phyloP scores from a whole-genome alignment of 257 asterid species.

The Capsicum baccatum region DNA sequence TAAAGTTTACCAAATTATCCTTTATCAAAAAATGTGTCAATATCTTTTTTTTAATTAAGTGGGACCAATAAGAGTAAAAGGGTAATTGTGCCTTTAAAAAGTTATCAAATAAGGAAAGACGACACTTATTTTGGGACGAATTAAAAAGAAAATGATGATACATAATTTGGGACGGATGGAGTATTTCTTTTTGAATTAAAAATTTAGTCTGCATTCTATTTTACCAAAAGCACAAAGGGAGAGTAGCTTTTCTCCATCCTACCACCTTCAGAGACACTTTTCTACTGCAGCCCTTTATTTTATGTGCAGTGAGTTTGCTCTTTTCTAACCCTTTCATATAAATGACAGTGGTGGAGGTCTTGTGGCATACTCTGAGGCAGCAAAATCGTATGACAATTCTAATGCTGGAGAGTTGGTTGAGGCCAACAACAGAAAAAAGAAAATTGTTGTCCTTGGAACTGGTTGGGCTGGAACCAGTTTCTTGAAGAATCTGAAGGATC shows the following conservation, averaged over 20 bases:
- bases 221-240: neutral
- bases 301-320: constrained; percentile 23
- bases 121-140: too few species aligned
- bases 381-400: constrained; percentile 50
- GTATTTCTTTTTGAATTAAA: neutral
- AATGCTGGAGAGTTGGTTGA: constrained; percentile 44
- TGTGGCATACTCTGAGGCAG: constrained; percentile 80
- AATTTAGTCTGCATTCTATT: neutral
- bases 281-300: constrained; percentile 7
- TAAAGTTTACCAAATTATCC: too few species aligned
- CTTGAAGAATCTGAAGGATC: constrained; percentile 70
- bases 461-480: constrained; percentile 99
- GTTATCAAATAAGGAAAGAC: too few species aligned
- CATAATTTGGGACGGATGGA: too few species aligned
- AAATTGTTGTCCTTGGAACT: constrained; percentile 94
- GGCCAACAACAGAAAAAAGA: constrained; percentile 61
- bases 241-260: neutral
- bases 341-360: constrained; percentile 79
- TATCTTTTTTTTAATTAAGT: too few species aligned
- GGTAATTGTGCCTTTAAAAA: too few species aligned
- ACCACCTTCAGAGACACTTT: neutral
- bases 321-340: constrained; percentile 21
- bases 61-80: too few species aligned
- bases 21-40: too few species aligned
- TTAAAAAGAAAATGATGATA: too few species aligned